phyloP scores from a whole-genome alignment of 805 yeast genomes.

The Grigorovia humatica region DNA sequence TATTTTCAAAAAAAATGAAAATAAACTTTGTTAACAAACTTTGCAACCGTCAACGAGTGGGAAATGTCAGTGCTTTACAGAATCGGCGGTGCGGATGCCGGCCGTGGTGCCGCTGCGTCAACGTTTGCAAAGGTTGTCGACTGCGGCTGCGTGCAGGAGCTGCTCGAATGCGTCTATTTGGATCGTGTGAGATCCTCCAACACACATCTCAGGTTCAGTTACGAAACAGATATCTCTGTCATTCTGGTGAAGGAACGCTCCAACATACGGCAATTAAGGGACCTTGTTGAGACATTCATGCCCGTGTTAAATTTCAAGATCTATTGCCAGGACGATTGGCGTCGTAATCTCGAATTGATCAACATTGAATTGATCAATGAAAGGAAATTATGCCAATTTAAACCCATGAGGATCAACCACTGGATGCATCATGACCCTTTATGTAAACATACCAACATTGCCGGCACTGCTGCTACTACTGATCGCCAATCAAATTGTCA shows the following conservation, averaged over 20 bases:
- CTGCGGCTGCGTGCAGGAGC: neutral
- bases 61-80: conserved; percentile 27
- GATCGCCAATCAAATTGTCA: conserved; percentile 5
- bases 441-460: neutral
- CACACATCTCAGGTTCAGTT: conserved; percentile 6
- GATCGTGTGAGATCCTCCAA: conserved; percentile 12
- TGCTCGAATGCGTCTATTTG: conserved; percentile 13
- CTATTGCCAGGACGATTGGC: conserved; percentile 1
- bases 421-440: conserved; percentile 22
- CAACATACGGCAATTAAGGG: conserved; percentile 10
- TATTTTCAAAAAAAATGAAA: neutral
- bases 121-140: conserved; percentile 1
- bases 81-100: neutral
- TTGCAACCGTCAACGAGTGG: conserved; percentile 40
- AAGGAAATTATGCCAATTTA: conserved; percentile 5
- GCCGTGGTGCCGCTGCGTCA: neutral
- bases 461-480: neutral
- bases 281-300: conserved; percentile 11
- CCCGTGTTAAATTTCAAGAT: conserved; percentile 21
- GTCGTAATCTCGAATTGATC: conserved; percentile 1
- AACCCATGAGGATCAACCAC: conserved; percentile 20
- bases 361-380: conserved; percentile 1
- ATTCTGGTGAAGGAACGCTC: conserved; percentile 6
- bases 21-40: neutral
- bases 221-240: conserved; percentile 20